Evolutionary conservation across 2,329 filamentous ascomycete species (phyloP).

Genomic region (Apiospora kogelbergensis): DNA sequence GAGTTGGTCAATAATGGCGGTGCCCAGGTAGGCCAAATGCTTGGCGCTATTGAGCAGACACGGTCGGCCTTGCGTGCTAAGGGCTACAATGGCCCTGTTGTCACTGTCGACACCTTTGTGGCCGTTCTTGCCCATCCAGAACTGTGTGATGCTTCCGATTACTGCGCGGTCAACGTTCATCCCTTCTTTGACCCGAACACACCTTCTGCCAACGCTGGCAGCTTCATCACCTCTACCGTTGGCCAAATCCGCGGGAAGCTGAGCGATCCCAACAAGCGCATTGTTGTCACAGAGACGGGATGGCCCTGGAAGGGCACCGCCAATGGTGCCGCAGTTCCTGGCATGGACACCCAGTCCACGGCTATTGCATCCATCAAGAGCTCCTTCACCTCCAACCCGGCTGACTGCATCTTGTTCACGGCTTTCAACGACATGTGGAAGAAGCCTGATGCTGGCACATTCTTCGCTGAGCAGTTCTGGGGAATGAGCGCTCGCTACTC

Average conservation of each 20-base stretch:
- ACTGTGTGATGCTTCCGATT: slow-evolving; percentile 73
- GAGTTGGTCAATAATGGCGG: slow-evolving; percentile 70
- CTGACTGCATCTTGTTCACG: slow-evolving; percentile 69
- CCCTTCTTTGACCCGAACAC: slow-evolving; percentile 76
- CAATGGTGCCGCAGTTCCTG: slow-evolving; percentile 71
- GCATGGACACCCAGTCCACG: slow-evolving; percentile 60
- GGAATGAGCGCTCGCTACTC: slow-evolving; percentile 51
- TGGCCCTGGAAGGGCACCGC: slow-evolving; percentile 72
- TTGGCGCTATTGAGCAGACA: slow-evolving; percentile 57
- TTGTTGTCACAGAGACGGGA: slow-evolving; percentile 79
- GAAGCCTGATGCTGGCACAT: slow-evolving; percentile 58
- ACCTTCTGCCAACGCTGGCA: slow-evolving; percentile 60
- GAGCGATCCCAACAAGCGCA: slow-evolving; percentile 49
- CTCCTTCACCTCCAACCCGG: slow-evolving; percentile 51
- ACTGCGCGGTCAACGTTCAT: slow-evolving; percentile 79
- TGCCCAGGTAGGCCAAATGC: slow-evolving; percentile 52
- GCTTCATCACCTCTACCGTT: slow-evolving; percentile 63
- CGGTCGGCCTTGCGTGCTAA: slow-evolving; percentile 56
- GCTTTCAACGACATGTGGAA: slow-evolving; percentile 84
- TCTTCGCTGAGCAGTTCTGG: slow-evolving; percentile 76
- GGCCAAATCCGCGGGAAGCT: slow-evolving; percentile 41
- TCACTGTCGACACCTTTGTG: slow-evolving; percentile 77
- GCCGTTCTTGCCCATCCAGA: slow-evolving; percentile 65
- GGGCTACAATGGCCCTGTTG: slow-evolving; percentile 72
- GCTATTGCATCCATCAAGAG: slow-evolving; percentile 66